phyloP scores from a whole-genome alignment of 352 stramenopile genomes.

The Phytophthora megakarya region DNA sequence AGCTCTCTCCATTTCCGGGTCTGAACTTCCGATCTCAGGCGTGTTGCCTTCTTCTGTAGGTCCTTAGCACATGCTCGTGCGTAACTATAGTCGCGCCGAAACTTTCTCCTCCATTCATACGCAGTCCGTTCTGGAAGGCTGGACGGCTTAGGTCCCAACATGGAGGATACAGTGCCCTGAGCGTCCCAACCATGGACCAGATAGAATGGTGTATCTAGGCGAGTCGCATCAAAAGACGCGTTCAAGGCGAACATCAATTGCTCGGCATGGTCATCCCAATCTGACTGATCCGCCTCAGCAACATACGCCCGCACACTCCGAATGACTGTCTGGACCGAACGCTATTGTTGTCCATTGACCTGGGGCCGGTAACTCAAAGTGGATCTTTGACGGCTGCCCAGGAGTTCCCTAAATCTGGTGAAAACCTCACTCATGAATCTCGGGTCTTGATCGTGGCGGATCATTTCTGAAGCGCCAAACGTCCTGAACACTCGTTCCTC shows the following conservation, averaged over 20 bases:
- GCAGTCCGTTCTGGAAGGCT: too few species aligned
- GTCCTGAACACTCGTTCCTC: neutral
- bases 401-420: too few species aligned
- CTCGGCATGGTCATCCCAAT: too few species aligned
- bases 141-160: too few species aligned
- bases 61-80: neutral
- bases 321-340: neutral
- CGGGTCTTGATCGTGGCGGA: neutral
- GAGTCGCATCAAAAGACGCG: too few species aligned
- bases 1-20: neutral
- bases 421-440: neutral
- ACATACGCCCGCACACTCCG: neutral
- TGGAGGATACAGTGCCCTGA: neutral
- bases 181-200: too few species aligned
- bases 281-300: neutral
- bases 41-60: neutral
- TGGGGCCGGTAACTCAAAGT: slow-evolving; percentile 4
- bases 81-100: neutral
- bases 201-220: too few species aligned
- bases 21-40: neutral
- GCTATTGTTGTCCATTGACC: neutral
- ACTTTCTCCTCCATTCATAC: neutral
- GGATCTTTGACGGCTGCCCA: too few species aligned
- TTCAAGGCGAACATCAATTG: too few species aligned
- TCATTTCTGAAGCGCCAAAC: neutral